Evolutionary conservation across 2,329 filamentous ascomycete species (phyloP).

Genomic region (Fonsecaea multimorphosa): DNA sequence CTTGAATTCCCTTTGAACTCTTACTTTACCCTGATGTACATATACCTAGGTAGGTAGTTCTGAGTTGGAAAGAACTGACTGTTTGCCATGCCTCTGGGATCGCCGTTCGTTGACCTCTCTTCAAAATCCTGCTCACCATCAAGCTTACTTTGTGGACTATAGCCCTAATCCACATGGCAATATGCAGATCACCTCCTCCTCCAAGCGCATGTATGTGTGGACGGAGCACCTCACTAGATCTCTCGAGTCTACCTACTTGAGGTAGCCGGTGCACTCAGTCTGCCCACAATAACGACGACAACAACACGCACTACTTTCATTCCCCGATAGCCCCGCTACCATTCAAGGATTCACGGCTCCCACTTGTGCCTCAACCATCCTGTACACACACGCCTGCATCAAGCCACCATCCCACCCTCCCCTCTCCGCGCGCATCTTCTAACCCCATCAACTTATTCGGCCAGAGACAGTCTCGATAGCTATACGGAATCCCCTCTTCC

Average conservation of each 20-base stretch:
- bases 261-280: no score
- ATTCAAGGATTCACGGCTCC: not conserved
- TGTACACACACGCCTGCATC: not conserved
- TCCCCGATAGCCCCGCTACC: constrained; percentile 2
- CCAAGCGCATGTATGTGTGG: not conserved
- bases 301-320: not conserved
- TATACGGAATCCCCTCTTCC: not conserved
- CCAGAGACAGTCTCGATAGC: not conserved
- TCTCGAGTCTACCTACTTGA: not conserved
- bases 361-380: not conserved
- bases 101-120: no score
- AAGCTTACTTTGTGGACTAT: no score
- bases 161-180: no score
- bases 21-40: no score
- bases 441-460: not conserved
- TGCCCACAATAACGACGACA: no score
- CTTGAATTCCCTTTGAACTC: no score
- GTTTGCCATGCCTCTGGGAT: no score
- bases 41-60: no score
- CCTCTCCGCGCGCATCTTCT: not conserved
- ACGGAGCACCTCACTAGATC: not conserved
- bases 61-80: no score
- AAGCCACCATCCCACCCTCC: not conserved
- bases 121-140: no score
- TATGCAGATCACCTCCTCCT: no score